Evolutionary conservation across 164 flowering plant species (phyloP).

Genomic region (Liquidambar formosana): DNA sequence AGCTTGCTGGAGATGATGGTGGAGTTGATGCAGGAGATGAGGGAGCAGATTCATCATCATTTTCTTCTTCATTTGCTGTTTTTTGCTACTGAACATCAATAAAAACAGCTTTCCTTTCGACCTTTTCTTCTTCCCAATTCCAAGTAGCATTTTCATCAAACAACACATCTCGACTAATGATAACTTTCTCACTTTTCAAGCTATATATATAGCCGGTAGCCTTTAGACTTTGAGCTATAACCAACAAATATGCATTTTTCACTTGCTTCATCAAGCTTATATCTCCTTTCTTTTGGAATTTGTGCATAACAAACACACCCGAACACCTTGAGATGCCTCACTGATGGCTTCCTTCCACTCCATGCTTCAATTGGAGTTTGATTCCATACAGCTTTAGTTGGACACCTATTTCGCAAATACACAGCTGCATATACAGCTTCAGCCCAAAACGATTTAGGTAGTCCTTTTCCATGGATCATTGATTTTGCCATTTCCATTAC

Average conservation of each 20-base stretch:
- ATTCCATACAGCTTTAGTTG: too few relatives aligned
- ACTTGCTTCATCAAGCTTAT: background rate
- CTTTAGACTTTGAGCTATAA: background rate
- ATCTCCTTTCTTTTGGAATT: too few relatives aligned
- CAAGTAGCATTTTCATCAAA: background rate
- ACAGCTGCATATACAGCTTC: too few relatives aligned
- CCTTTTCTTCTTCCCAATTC: background rate
- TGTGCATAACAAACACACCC: too few relatives aligned
- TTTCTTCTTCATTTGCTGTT: background rate
- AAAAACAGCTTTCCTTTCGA: background rate
- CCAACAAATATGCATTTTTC: background rate
- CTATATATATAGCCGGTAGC: background rate
- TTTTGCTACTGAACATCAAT: background rate
- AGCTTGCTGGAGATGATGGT: too few relatives aligned
- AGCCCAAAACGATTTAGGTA: too few relatives aligned
- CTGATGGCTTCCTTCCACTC: too few relatives aligned
- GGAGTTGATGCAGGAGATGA: background rate
- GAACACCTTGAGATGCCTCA: too few relatives aligned
- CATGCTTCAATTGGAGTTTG: too few relatives aligned
- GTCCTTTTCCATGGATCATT: too few relatives aligned
- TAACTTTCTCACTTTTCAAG: background rate
- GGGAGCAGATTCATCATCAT: background rate
- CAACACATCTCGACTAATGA: background rate
- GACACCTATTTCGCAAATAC: too few relatives aligned
- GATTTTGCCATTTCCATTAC: too few relatives aligned